Conservation (phyloP, 176 grass and related monocot species). For the Eleusine indica region DNA sequence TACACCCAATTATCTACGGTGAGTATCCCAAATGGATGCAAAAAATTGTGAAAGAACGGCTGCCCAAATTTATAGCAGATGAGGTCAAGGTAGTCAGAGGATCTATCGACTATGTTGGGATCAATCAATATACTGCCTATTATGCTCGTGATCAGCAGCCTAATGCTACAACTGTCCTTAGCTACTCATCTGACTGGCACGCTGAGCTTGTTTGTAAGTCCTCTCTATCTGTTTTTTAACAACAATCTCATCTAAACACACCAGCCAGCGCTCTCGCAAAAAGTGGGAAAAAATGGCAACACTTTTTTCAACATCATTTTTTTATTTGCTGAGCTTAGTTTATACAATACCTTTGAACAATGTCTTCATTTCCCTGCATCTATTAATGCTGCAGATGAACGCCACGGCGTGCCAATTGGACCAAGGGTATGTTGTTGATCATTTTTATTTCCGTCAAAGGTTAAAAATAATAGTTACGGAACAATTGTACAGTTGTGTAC, state of each 20-base stretch:
- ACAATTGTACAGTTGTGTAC: background rate
- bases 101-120: slow-evolving; percentile 56
- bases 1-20: slow-evolving; percentile 67
- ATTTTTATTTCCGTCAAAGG: slow-evolving; percentile 11
- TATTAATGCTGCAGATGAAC: slow-evolving; percentile 51
- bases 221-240: background rate
- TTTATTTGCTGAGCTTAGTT: too few relatives aligned
- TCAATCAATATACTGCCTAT: slow-evolving; percentile 73
- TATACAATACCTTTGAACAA: background rate
- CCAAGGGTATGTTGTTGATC: slow-evolving; percentile 43
- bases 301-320: too few relatives aligned
- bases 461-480: background rate
- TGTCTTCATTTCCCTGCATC: slow-evolving; percentile 8
- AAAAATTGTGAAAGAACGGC: slow-evolving; percentile 62
- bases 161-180: slow-evolving; percentile 19
- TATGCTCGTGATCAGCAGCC: slow-evolving; percentile 45
- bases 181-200: slow-evolving; percentile 62
- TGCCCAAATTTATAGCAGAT: slow-evolving; percentile 54
- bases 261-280: too few relatives aligned
- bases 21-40: slow-evolving; percentile 58
- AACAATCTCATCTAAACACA: background rate
- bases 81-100: slow-evolving; percentile 60
- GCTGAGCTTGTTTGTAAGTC: slow-evolving; percentile 55
- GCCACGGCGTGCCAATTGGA: slow-evolving; percentile 61
- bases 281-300: too few relatives aligned